Conservation (phyloP, 1,284 basidiomycete species). For the Lignosus rhinocerotis region DNA sequence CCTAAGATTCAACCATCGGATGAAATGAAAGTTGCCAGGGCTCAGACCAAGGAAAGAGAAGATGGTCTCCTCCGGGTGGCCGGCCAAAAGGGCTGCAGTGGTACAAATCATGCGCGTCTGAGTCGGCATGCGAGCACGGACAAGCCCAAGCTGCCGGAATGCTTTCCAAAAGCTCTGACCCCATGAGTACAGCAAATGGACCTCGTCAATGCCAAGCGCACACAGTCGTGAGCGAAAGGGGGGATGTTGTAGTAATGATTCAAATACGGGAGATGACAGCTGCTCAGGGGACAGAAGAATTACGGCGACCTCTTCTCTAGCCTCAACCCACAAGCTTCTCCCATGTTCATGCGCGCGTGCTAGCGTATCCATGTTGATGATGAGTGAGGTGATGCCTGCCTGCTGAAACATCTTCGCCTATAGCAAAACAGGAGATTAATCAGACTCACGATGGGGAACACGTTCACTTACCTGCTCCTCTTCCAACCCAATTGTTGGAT, state of each 20-base stretch:
- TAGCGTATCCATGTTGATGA: constrained; percentile 30
- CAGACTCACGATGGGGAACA: neutral
- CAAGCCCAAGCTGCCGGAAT: constrained; percentile 23
- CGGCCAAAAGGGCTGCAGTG: neutral
- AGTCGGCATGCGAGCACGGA: constrained; percentile 14
- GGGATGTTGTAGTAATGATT: constrained; percentile 13
- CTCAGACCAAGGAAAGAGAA: constrained; percentile 15
- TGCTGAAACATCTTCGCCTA: too few species aligned
- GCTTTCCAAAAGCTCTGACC: constrained; percentile 23
- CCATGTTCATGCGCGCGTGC: constrained; percentile 9
- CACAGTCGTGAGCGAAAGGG: constrained; percentile 11
- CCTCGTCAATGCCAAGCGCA: constrained; percentile 24
- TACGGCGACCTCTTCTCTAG: constrained; percentile 8
- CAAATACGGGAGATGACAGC: constrained; percentile 23
- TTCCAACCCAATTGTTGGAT: constrained; percentile 20
- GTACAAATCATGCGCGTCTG: constrained; percentile 13
- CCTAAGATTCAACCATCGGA: constrained; percentile 19
- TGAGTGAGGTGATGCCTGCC: constrained; percentile 10
- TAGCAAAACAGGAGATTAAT: neutral
- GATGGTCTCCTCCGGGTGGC: neutral
- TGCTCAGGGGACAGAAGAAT: constrained; percentile 34
- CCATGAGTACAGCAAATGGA: constrained; percentile 27
- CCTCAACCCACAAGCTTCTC: constrained; percentile 6
- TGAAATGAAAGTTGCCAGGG: constrained; percentile 11
- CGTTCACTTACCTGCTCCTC: constrained; percentile 18